Percentiles rank a stretch among this genome's conserved stretches.
Conservation (phyloP, 2,329 filamentous ascomycete genomes). For the Penicillium vulpinum region DNA sequence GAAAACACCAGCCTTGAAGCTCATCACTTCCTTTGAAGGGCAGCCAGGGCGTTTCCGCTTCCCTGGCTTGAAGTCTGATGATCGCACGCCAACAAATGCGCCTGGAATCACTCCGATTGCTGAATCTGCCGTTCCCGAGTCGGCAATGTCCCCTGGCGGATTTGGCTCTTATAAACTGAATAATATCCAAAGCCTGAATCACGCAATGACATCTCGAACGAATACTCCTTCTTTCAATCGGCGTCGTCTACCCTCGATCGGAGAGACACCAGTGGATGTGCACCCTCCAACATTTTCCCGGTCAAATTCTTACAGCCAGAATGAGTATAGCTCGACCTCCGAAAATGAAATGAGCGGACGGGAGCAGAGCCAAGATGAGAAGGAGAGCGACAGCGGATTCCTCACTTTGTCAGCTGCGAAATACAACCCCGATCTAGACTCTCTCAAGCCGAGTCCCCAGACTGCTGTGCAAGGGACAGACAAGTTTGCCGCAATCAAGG, state of each 20-base stretch:
- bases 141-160: conserved; percentile 66
- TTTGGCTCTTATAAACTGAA: conserved; percentile 57
- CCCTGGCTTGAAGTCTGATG: conserved; percentile 55
- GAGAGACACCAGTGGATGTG: conserved; percentile 62
- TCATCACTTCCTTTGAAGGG: conserved; percentile 81
- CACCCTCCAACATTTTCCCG: conserved; percentile 45
- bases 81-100: conserved; percentile 70
- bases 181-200: conserved; percentile 68
- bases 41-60: conserved; percentile 61
- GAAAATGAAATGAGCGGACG: conserved; percentile 38
- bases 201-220: conserved; percentile 66
- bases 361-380: conserved; percentile 31
- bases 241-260: conserved; percentile 73
- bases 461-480: conserved; percentile 70
- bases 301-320: conserved; percentile 44
- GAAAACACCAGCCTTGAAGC: conserved; percentile 80
- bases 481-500: conserved; percentile 55
- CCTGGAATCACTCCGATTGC: conserved; percentile 86
- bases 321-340: conserved; percentile 51
- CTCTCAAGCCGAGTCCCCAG: conserved; percentile 50
- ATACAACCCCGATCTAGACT: conserved; percentile 46
- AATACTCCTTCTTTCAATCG: conserved; percentile 62
- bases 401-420: conserved; percentile 45
- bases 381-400: conserved; percentile 38
- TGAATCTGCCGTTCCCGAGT: conserved; percentile 65